Conservation (phyloP, 2,329 filamentous ascomycete genomes). For the Pyrenophora seminiperda region DNA sequence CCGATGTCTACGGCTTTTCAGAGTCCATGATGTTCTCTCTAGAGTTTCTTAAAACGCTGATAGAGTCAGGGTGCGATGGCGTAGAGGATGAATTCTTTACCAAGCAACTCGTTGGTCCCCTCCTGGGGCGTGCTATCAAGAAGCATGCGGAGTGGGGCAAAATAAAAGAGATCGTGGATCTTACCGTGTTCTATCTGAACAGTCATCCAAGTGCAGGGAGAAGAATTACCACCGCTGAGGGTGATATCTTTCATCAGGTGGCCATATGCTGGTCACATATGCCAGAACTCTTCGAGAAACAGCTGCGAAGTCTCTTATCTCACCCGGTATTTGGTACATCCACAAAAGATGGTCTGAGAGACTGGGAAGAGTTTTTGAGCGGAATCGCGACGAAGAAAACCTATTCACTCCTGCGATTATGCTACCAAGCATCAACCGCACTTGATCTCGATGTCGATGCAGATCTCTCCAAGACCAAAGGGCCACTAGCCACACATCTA, state of each 20-base stretch:
- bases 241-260: slow-evolving; percentile 25
- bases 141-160: slow-evolving; percentile 22
- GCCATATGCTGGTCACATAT: slow-evolving; percentile 32
- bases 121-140: slow-evolving; percentile 28
- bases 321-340: slow-evolving; percentile 2
- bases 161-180: slow-evolving; percentile 24
- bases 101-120: slow-evolving; percentile 23
- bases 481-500: slow-evolving; percentile 6
- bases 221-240: slow-evolving; percentile 6
- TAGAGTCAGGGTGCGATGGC: background rate
- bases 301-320: slow-evolving; percentile 12
- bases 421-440: slow-evolving; percentile 12
- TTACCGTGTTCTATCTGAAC: slow-evolving; percentile 25
- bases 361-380: slow-evolving; percentile 11
- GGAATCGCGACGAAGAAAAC: slow-evolving; percentile 13
- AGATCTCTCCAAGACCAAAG: slow-evolving; percentile 18
- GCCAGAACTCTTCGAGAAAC: slow-evolving; percentile 27
- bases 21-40: slow-evolving; percentile 38
- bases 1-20: slow-evolving; percentile 21
- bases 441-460: slow-evolving; percentile 26
- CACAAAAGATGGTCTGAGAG: background rate
- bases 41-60: slow-evolving; percentile 18
- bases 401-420: slow-evolving; percentile 29
- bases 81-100: slow-evolving; percentile 20
- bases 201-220: slow-evolving; percentile 13